These are phyloP conservation scores for Boechera retrofracta DNA, from an alignment of 345 rosid species.

Conservation along the genomic window DNA sequence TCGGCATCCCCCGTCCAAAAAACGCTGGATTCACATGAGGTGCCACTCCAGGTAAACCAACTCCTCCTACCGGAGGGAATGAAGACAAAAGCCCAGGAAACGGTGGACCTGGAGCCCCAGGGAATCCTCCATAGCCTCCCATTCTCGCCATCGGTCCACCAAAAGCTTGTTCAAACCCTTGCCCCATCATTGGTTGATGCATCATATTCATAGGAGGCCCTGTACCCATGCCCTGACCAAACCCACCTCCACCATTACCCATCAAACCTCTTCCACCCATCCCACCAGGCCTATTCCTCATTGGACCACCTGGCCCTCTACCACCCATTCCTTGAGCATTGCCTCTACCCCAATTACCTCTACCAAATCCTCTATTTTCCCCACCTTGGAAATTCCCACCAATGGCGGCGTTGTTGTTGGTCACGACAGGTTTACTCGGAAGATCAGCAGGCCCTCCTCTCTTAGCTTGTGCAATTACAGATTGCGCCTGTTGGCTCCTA, in stretches of 20 bases:
- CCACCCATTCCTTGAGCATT: conserved; percentile 71
- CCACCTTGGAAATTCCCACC: conserved; percentile 79
- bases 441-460: conserved; percentile 66
- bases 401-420: conserved; percentile 51
- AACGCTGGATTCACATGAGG: conserved; percentile 92
- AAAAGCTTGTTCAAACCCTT: conserved; percentile 82
- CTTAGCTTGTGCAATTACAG: conserved; percentile 52
- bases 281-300: conserved; percentile 70
- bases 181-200: conserved; percentile 83
- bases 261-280: conserved; percentile 72
- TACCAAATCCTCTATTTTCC: conserved; percentile 67
- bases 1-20: conserved; percentile 77
- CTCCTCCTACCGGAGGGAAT: conserved; percentile 67
- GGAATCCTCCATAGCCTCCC: conserved; percentile 80
- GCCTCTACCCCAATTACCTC: conserved; percentile 81
- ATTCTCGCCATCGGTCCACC: conserved; percentile 85
- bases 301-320: conserved; percentile 76
- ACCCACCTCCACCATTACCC: conserved; percentile 74
- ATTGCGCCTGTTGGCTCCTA: conserved; percentile 64
- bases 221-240: conserved; percentile 70
- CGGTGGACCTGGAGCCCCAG: conserved; percentile 71
- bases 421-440: conserved; percentile 49
- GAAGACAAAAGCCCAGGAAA: conserved; percentile 69
- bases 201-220: conserved; percentile 62
- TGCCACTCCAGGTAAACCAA: conserved; percentile 82